Base-by-base conservation (phyloP, 2,329 filamentous ascomycete species). In the Ophiostoma australiae region DNA sequence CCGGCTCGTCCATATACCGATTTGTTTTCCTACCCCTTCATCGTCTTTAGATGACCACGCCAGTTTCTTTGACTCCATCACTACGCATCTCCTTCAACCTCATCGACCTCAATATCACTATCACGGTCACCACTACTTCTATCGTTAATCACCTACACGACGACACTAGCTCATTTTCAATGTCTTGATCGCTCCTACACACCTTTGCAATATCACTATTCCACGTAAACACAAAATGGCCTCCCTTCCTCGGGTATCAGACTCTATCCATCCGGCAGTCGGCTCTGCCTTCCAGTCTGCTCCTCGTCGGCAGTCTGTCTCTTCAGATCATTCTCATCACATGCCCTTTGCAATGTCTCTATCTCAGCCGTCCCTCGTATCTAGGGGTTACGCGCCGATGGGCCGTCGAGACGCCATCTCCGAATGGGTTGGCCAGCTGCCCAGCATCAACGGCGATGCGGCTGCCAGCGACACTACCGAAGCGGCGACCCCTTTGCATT, bases 351-450 rank as follows among this genome's bases (percentile, higher is more conserved):
- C 52, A 17, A 55, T 33, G 15, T 69, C 69, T 4, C 65, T 70
- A 0, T 48, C 55, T 5, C 71, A 48, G 4, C 8, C 69, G 20
- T 33, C 39, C 13, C 69, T 17, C 3, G 11, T 44, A 27, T 33
- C 66, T 20, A 23, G 39, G 1, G 11, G 8, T 27, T 8, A 13
- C 37, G 10, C 52, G 1, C 39, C 65, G 8, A 68, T 23, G 20
- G 23, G 65, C 39, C 52, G 27, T 15, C 17, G 37, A 13, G 31
- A 63, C 3, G 31, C 35, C 15, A 65, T 72, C 15, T 35, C 20
- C 1, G 41, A 61, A 20, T 71, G 70, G 70, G 68, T 71, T 8
- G 20, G 44, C 15, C 70, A 66, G 37, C 63, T 71, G 13, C 66
- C 70, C 4, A n/a, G 8, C 23, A 41, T 5, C 23, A 11, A 39